Conservation (phyloP, 208 protist genomes). For the Trypanosoma cruzi region DNA sequence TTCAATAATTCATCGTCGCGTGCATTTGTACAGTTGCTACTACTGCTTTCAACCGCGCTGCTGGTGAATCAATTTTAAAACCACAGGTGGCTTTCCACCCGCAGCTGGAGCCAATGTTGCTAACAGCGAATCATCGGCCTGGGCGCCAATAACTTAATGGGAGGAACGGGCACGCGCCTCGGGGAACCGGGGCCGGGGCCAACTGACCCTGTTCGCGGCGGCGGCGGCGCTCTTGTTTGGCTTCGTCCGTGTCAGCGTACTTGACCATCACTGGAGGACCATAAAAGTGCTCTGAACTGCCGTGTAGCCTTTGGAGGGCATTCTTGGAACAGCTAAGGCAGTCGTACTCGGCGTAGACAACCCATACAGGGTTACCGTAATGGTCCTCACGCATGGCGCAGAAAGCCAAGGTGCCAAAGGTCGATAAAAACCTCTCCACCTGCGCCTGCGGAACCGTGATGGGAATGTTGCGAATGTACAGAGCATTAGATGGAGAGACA, state of each 20-base stretch:
- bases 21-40: too few species aligned
- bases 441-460: conserved; percentile 44
- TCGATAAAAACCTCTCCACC: conserved; percentile 72
- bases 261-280: conserved; percentile 72
- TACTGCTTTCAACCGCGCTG: too few species aligned
- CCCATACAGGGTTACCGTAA: conserved; percentile 80
- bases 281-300: conserved; percentile 67
- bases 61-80: too few species aligned
- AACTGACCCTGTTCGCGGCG: conserved; percentile 49
- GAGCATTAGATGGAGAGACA: conserved; percentile 47
- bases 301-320: conserved; percentile 69
- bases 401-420: conserved; percentile 77
- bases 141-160: too few species aligned
- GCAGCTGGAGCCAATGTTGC: too few species aligned
- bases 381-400: conserved; percentile 90
- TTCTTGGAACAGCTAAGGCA: conserved; percentile 59
- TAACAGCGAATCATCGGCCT: too few species aligned
- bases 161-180: conserved; percentile 6
- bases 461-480: conserved; percentile 90
- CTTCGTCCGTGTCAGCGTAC: conserved; percentile 80
- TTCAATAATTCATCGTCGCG: too few species aligned
- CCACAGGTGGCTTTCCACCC: too few species aligned
- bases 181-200: conserved; percentile 1
- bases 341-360: conserved; percentile 86
- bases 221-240: conserved; percentile 75